phyloP scores from a whole-genome alignment of 345 rosid species.

The Bruguiera parviflora region DNA sequence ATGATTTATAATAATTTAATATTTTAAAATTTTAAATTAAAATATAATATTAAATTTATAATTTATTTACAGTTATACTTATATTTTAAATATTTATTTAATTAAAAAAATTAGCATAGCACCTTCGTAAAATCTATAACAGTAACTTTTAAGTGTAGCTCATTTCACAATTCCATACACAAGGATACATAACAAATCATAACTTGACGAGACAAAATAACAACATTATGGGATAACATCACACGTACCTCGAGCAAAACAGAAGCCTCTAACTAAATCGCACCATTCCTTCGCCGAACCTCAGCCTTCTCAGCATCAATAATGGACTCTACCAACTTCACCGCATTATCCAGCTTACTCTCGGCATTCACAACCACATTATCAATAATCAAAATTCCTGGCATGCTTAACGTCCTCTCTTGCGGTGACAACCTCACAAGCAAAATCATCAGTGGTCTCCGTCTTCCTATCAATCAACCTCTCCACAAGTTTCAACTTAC shows the following conservation, averaged over 20 bases:
- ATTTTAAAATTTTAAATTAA: too few relatives aligned
- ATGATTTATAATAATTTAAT: too few relatives aligned
- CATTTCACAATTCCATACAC: too few relatives aligned
- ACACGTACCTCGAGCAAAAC: not conserved
- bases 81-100: too few relatives aligned
- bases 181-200: too few relatives aligned
- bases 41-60: too few relatives aligned
- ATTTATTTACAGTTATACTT: too few relatives aligned
- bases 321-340: constrained; percentile 56
- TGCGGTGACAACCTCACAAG: constrained; percentile 75
- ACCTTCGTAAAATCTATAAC: too few relatives aligned
- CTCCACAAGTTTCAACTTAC: constrained; percentile 69
- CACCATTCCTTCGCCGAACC: constrained; percentile 61
- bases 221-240: not conserved
- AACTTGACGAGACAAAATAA: too few relatives aligned
- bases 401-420: constrained; percentile 73
- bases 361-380: constrained; percentile 77
- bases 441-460: constrained; percentile 62
- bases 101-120: too few relatives aligned
- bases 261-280: constrained; percentile 29
- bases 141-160: too few relatives aligned
- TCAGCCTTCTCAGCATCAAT: constrained; percentile 91
- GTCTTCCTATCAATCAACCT: constrained; percentile 80
- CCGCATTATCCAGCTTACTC: constrained; percentile 74
- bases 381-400: constrained; percentile 71